Conservation (phyloP, 805 yeast species). For the Yarrowia yakushimensis region DNA sequence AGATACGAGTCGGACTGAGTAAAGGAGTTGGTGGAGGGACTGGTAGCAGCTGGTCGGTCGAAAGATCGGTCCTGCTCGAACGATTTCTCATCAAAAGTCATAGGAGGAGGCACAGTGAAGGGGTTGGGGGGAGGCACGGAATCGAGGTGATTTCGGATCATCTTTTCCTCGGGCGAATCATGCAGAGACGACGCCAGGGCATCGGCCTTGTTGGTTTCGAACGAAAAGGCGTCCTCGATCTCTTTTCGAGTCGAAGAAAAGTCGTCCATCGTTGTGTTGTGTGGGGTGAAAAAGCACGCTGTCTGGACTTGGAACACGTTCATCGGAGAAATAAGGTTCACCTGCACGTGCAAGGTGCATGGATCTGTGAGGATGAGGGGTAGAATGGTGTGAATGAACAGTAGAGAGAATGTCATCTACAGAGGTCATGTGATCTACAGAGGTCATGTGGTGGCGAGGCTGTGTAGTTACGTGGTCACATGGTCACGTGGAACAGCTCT, state of each 20-base stretch:
- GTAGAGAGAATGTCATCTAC: no score
- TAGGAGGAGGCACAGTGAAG: conserved; percentile 7
- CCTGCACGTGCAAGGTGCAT: conserved; percentile 1
- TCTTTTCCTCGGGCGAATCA: conserved; percentile 7
- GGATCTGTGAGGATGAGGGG: background rate
- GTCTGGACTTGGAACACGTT: background rate
- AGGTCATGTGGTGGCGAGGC: no score
- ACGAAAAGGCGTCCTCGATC: conserved; percentile 14
- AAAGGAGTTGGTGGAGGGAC: background rate
- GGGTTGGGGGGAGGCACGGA: conserved; percentile 15
- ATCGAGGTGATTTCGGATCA: conserved; percentile 10
- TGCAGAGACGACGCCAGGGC: background rate
- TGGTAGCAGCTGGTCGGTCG: background rate
- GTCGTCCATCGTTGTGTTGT: background rate
- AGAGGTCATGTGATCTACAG: no score
- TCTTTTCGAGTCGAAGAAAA: conserved; percentile 6
- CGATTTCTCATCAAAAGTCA: background rate
- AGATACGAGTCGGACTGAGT: background rate
- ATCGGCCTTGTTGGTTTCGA: background rate
- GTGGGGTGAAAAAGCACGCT: conserved; percentile 1
- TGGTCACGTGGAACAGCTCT: no score
- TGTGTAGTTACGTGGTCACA: background rate
- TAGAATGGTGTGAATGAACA: background rate
- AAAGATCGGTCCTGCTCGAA: background rate
- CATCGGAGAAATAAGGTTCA: background rate